Percentiles rank a stretch among this genome's conserved stretches.
Conservation (phyloP, 2,329 filamentous ascomycete genomes). For the Xylariales sp. region DNA sequence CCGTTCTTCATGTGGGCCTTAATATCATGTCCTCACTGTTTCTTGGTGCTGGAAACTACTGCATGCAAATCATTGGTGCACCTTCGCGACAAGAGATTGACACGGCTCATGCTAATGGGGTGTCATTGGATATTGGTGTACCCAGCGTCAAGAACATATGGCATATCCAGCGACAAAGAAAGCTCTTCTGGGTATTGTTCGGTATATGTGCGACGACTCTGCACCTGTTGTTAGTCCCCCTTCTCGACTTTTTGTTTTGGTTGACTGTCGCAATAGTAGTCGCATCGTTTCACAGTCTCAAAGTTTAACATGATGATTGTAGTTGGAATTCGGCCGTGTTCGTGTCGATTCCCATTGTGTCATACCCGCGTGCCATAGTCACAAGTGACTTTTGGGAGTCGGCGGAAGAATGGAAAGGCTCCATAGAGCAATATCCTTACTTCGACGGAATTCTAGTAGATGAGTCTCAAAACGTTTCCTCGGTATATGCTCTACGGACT, state of each 20-base stretch:
- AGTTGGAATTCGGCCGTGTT: constrained; percentile 10
- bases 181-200: constrained; percentile 2
- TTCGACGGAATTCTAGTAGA: not conserved
- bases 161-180: constrained; percentile 1
- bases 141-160: constrained; percentile 7
- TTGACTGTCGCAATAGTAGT: not conserved
- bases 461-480: not conserved
- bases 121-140: constrained; percentile 6
- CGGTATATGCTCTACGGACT: not conserved
- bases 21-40: constrained; percentile 7
- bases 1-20: constrained; percentile 1
- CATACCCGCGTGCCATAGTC: constrained; percentile 2
- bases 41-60: constrained; percentile 6
- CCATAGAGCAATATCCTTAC: no score
- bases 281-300: not conserved
- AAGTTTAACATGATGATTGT: not conserved
- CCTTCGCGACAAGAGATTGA: constrained; percentile 8
- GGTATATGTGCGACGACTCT: constrained; percentile 2
- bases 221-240: constrained; percentile 9
- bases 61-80: constrained; percentile 10
- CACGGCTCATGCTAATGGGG: constrained; percentile 1
- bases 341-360: constrained; percentile 4
- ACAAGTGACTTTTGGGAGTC: constrained; percentile 4
- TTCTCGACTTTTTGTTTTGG: no score
- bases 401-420: not conserved